These are phyloP conservation scores for Fraxinus cuspidata DNA, from an alignment of 257 asterid species.

Conservation along the genomic window DNA sequence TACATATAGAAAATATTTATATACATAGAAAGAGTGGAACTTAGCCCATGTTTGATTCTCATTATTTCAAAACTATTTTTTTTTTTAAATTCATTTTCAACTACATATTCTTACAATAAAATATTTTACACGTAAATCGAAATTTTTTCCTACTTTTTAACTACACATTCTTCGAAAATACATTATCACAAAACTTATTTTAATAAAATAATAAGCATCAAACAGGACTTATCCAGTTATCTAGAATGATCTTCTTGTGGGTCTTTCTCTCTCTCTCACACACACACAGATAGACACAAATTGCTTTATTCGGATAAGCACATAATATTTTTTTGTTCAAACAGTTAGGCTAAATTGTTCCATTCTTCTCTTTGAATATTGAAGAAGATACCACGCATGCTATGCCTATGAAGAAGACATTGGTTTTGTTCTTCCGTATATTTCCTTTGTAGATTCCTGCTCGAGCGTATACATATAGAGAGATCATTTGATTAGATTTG, in stretches of 20 bases:
- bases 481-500: not conserved
- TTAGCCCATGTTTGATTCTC: too few relatives aligned
- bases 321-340: not conserved
- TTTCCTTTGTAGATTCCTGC: not conserved
- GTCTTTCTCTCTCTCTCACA: not conserved
- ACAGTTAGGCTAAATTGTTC: constrained; percentile 20
- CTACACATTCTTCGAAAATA: too few relatives aligned
- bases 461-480: too few relatives aligned
- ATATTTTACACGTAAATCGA: too few relatives aligned
- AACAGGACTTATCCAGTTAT: constrained; percentile 41
- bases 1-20: too few relatives aligned
- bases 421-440: constrained; percentile 14
- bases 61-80: too few relatives aligned
- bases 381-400: constrained; percentile 16
- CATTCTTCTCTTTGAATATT: constrained; percentile 14
- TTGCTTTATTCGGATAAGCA: constrained; percentile 33
- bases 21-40: not conserved
- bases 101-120: too few relatives aligned
- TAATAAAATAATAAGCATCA: constrained; percentile 1
- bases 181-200: too few relatives aligned
- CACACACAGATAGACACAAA: constrained; percentile 17
- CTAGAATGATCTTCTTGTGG: constrained; percentile 37
- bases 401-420: constrained; percentile 7
- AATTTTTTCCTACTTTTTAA: too few relatives aligned
- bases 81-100: too few relatives aligned